Evolutionary conservation across 2,329 filamentous ascomycete species (phyloP).

Genomic region (Hypoxylon sp.): DNA sequence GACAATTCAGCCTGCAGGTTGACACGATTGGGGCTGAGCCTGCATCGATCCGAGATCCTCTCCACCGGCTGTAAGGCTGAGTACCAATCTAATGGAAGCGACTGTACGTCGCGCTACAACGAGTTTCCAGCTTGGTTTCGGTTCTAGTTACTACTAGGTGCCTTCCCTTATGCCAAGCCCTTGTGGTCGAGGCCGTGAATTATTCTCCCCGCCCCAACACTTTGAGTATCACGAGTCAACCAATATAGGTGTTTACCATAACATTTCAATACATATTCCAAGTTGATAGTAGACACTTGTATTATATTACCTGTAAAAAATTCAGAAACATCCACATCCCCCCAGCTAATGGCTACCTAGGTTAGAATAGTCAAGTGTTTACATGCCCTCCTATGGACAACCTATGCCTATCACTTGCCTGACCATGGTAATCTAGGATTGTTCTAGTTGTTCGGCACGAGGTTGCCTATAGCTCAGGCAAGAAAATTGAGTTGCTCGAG

Average conservation of each 20-base stretch:
- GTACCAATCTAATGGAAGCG: too few species aligned
- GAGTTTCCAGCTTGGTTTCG: too few species aligned
- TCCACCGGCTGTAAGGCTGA: neutral
- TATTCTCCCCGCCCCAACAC: too few species aligned
- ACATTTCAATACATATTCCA: too few species aligned
- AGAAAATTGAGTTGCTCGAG: slow-evolving; percentile 21
- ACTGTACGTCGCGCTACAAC: too few species aligned
- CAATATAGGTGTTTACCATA: neutral
- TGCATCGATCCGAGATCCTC: neutral
- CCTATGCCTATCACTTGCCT: too few species aligned
- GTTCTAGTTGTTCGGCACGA: neutral
- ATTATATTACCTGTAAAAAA: neutral
- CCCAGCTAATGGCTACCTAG: too few species aligned
- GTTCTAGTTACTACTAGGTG: too few species aligned
- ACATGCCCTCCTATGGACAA: too few species aligned
- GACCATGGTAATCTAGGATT: neutral
- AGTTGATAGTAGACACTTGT: neutral
- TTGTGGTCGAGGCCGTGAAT: too few species aligned
- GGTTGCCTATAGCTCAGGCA: slow-evolving; percentile 21
- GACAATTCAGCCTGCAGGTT: slow-evolving; percentile 1
- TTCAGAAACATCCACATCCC: neutral
- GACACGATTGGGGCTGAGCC: slow-evolving; percentile 11
- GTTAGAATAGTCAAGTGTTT: too few species aligned
- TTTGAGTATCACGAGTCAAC: neutral
- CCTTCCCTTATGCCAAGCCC: too few species aligned